Percentiles rank a stretch among this genome's conserved stretches.
Conservation (phyloP, 768 basidiomycete genomes). For the Kwoniella shandongensis region DNA sequence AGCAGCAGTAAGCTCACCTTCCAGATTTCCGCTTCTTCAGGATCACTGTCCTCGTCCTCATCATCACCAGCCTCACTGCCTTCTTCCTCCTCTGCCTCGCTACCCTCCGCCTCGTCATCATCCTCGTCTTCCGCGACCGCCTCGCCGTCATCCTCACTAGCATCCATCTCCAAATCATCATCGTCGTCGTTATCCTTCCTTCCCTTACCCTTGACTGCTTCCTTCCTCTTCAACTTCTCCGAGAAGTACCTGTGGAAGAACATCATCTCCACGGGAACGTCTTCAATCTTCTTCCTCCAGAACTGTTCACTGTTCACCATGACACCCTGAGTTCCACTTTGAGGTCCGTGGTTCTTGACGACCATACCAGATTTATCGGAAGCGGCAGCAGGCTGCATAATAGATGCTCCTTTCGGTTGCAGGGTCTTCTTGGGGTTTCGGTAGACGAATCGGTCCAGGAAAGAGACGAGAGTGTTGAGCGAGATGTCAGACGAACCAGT, state of each 20-base stretch:
- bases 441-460: slow-evolving; percentile 95
- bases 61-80: slow-evolving; percentile 15
- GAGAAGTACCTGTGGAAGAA: slow-evolving; percentile 92
- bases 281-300: slow-evolving; percentile 65
- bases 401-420: slow-evolving; percentile 72
- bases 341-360: slow-evolving; percentile 64
- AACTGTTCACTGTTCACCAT: slow-evolving; percentile 73
- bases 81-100: slow-evolving; percentile 45
- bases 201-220: slow-evolving; percentile 43
- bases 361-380: slow-evolving; percentile 62
- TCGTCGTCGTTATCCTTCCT: slow-evolving; percentile 25
- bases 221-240: slow-evolving; percentile 63
- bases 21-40: slow-evolving; percentile 75
- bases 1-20: slow-evolving; percentile 61
- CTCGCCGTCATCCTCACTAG: slow-evolving; percentile 27
- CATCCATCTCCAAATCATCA: slow-evolving; percentile 31
- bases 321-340: slow-evolving; percentile 45
- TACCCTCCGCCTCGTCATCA: slow-evolving; percentile 48
- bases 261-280: slow-evolving; percentile 86
- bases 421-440: slow-evolving; percentile 83
- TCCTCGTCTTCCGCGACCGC: slow-evolving; percentile 54
- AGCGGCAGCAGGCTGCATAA: slow-evolving; percentile 90
- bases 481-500: slow-evolving; percentile 84
- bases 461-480: slow-evolving; percentile 87
- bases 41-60: slow-evolving; percentile 44